Base-by-base conservation (phyloP, 2,329 filamentous ascomycete species). In the Dothidotthia symphoricarpi region DNA sequence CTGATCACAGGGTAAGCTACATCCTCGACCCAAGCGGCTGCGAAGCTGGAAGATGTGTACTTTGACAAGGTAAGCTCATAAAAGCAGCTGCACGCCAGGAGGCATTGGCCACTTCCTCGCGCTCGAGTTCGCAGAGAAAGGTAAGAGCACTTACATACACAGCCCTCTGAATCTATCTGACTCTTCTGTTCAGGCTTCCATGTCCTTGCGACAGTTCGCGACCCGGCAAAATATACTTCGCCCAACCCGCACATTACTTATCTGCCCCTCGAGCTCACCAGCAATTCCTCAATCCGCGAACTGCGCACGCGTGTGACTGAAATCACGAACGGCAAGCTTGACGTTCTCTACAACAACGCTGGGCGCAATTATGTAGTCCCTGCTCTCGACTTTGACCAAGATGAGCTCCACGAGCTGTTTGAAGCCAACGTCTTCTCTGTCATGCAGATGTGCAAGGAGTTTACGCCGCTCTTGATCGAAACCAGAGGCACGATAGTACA, bases 71-170 rank as follows among this genome's bases (percentile, higher is more conserved):
- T n/a, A 6, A 19, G 38, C 51, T 57, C 26, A 61, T 44, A 24
- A 17, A 19, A 43, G 16, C 30, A 72, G 72, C 28, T 74, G 75
- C 55, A 73, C 70, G 2, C 73, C 76, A 6, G 76, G 77, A 26
- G 76, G 77, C 31, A 81, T 82, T 45, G 80, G 80, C 17, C 73
- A 82, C 52, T 73, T 74, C 12, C 69, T 83, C 11, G 77, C 78
- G 1, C 68, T 70, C 13, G 76, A 81, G 51, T 82, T 82, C 54
- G 70, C 78, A 39, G 62, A 59, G 19, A 60, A 67, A 51, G 69
- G 69, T 62, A 16, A 24, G 32, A 15, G 13, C 8, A 16, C 19
- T 4, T 3, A 7, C 7, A 25, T 27, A 14, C 6, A 6, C 24
- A 9, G 17, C 5, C 26, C 16, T 24, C 29, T 22, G 19, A 19